Percentiles rank a stretch among this genome's conserved stretches.
These are phyloP conservation scores for Boletus speciosus DNA, from an alignment of 768 basidiomycete genomes.

Conservation along the genomic window DNA sequence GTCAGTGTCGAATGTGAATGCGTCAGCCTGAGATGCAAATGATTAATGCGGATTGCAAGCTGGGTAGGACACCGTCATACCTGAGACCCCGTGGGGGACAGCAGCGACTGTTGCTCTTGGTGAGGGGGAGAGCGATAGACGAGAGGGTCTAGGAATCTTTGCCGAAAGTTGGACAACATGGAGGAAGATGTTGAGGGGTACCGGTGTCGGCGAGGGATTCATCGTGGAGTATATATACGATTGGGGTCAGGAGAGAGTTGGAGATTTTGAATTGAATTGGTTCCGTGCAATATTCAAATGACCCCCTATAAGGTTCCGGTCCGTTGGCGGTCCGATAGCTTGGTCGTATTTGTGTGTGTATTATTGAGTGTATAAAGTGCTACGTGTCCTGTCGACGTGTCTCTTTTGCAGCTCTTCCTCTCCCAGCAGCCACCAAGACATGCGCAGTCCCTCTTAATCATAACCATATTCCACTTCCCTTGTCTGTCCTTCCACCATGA, in stretches of 20 bases:
- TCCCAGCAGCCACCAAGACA: conserved; percentile 17
- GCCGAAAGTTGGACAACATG: conserved; percentile 17
- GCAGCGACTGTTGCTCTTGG: neutral
- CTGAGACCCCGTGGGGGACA: neutral
- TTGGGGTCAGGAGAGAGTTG: conserved; percentile 1
- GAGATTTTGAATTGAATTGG: neutral
- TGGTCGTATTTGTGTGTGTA: conserved; percentile 25
- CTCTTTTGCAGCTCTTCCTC: conserved; percentile 2
- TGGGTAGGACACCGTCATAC: neutral
- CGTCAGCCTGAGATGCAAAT: neutral
- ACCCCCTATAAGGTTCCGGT: neutral
- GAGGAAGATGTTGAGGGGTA: neutral
- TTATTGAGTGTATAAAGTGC: conserved; percentile 28
- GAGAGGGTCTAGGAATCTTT: neutral
- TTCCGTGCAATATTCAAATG: too few relatives aligned
- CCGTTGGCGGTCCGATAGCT: conserved; percentile 1
- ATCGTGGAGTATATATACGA: neutral
- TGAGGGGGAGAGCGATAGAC: neutral
- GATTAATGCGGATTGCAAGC: neutral
- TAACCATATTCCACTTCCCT: conserved; percentile 12
- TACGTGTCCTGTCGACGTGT: conserved; percentile 31
- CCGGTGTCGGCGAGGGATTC: too few relatives aligned
- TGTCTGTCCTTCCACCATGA: conserved; percentile 14
- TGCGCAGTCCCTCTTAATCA: conserved; percentile 13
- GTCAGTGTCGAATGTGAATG: neutral